Evolutionary conservation across 371 early-diverging fungal genomes (phyloP), one percentile per base, ranked within the genome.

Genomic region (Rhizopus delemar): DNA sequence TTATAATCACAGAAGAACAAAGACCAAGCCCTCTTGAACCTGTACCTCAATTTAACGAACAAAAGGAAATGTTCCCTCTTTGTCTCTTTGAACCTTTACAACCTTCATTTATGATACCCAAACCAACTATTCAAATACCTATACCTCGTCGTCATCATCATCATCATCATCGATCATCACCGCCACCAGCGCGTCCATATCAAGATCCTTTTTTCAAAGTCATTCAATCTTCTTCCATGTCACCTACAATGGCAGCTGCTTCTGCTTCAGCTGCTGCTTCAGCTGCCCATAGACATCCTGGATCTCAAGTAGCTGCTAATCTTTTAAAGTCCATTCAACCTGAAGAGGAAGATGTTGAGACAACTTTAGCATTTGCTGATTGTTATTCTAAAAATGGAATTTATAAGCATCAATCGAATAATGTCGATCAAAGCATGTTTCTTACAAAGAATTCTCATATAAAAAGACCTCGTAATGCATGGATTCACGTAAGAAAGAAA

Each of bases 391-490:
- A 48, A 8, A 6, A 29, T 22, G 46, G 32, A 11, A 22, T 8
- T 8, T 5, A 8, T 5, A 48, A n/a, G 43, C 15, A 43, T n/a
- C 6, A 55, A 16, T 31, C 56, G 4, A 32, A 45, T 33, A 58
- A 49, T n/a, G 53, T 58, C 29, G 53, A 69, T 46, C 60, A 55
- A 22, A 55, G 52, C 29, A 69, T 65, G 69, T 70, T 70, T 49
- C 35, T 70, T 13, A 70, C 65, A 16, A 72, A 72, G 36, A 68
- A 72, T 53, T 65, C 68, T 38, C 72, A 72, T 35, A 68, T 72
- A 32, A 72, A 72, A 45, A 69, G 72, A 15, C 72, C 72, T n/a
- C 62, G 69, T 12, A 72, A 72, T 43, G 72, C 72, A 4, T 72
- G 72, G 72, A 72, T 72, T 58, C 72, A 68, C 31, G 71, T 68